These are phyloP conservation scores for Endogone sp. DNA, from an alignment of 192 early-diverging fungal genomes.

Conservation along the genomic window DNA sequence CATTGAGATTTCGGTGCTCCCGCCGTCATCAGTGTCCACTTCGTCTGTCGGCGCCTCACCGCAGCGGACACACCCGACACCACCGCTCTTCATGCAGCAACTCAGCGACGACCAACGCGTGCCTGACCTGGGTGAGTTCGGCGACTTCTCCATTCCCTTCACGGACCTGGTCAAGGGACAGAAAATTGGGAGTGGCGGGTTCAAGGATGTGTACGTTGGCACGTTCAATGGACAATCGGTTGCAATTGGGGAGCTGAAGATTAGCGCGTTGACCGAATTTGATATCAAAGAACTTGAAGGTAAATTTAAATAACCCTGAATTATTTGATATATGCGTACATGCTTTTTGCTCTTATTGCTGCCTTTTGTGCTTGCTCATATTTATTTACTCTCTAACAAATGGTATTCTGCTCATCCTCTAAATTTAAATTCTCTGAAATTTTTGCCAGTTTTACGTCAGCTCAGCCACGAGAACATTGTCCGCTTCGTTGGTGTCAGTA, in stretches of 20 bases:
- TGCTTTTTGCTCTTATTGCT: not conserved
- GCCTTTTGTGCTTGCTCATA: too few relatives aligned
- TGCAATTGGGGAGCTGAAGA: conserved; percentile 48
- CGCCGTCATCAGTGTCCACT: not conserved
- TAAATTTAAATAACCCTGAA: conserved; percentile 52
- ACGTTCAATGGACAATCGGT: conserved; percentile 44
- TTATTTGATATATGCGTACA: too few relatives aligned
- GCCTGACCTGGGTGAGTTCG: conserved; percentile 33
- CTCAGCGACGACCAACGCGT: not conserved
- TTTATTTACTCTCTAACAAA: too few relatives aligned
- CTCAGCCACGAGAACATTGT: conserved; percentile 53
- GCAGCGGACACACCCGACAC: not conserved
- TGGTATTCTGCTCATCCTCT: too few relatives aligned
- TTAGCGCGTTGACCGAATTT: conserved; percentile 42
- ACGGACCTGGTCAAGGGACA: conserved; percentile 39
- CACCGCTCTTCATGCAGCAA: not conserved
- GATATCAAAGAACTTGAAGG: conserved; percentile 54
- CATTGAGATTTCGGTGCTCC: not conserved
- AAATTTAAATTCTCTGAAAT: too few relatives aligned
- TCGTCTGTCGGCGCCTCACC: not conserved
- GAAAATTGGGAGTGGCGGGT: conserved; percentile 51
- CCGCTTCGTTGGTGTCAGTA: conserved; percentile 50
- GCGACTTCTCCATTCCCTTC: conserved; percentile 38
- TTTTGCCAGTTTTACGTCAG: conserved; percentile 15
- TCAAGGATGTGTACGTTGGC: conserved; percentile 52